Evolutionary conservation across 2,329 filamentous ascomycete species (phyloP), one percentile per base, ranked within the genome.

Genomic region (Curvularia spicifera): DNA sequence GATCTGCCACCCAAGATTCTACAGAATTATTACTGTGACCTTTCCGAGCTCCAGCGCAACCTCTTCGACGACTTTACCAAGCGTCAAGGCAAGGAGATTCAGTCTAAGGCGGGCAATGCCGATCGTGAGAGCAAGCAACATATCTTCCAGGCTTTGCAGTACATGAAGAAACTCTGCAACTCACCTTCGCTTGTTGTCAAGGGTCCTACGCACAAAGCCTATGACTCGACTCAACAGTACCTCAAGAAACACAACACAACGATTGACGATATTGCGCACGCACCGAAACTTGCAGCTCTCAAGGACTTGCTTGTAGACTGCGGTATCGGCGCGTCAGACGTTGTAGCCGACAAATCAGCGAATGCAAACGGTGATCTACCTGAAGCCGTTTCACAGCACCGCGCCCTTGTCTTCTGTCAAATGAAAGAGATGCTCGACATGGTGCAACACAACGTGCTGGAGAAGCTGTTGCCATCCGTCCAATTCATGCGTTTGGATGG

Each of bases 391-490:
- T 97, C 95, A 61, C 95, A 94, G 29, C 95, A 99, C 75, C 91
- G 95, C 44, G 96, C 95, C 0, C 86, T 99, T 28, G 90, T 99
- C 66, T 99, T 99, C 83, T 99, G 95, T 71, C 95, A 99, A 76
- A 97, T 99, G 92, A 99, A 99, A 79, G 95, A 99, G 77, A 99
- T 99, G 96, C 84, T 99, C 24, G 95, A 99, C 77, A 98, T 99
- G 87, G 96, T 99, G 2, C 93, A 98, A 74, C 92, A 90, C 69
- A 93, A 94, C 57, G 95, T 99, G 0, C 81, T 99, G 39, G 92
- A 91, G 76, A 90, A 90, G 71, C 84, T 98, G 79, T 84, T 99
- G n/a, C 95, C 95, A 1, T 91, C 89, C 0, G 93, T 97, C 5
- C 95, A 96, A 37, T 97, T 90, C 74, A 86, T 98, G 57, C 91